Conservation (phyloP, 352 stramenopile genomes). For the Pythium phragmitis region DNA sequence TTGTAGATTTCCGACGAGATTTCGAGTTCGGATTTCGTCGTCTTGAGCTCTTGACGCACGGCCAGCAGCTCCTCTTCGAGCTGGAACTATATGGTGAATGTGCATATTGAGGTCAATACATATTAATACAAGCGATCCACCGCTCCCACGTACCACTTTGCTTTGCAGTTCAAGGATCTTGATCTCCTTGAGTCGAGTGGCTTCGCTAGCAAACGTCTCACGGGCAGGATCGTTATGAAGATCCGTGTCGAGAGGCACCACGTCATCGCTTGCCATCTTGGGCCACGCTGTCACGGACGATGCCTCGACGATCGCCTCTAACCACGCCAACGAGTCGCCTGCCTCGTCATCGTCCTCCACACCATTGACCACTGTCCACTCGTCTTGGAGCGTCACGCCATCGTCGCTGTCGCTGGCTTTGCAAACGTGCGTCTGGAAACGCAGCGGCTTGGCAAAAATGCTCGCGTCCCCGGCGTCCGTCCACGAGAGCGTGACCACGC, state of each 20-base stretch:
- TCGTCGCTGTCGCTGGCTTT: slow-evolving; percentile 21
- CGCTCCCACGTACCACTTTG: slow-evolving; percentile 35
- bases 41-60: slow-evolving; percentile 40
- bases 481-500: slow-evolving; percentile 40
- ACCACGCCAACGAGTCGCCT: slow-evolving; percentile 7
- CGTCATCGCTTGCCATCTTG: neutral
- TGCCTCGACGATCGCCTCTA: slow-evolving; percentile 11
- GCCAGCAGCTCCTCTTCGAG: slow-evolving; percentile 36
- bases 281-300: slow-evolving; percentile 2
- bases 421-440: slow-evolving; percentile 33
- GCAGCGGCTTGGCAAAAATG: slow-evolving; percentile 44
- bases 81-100: slow-evolving; percentile 12
- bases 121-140: too few species aligned
- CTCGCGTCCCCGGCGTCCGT: slow-evolving; percentile 41
- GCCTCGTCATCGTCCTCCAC: slow-evolving; percentile 15
- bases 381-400: slow-evolving; percentile 3
- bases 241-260: neutral
- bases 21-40: slow-evolving; percentile 36
- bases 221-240: neutral
- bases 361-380: slow-evolving; percentile 13
- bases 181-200: slow-evolving; percentile 1
- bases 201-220: neutral
- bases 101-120: too few species aligned
- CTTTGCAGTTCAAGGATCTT: slow-evolving; percentile 33
- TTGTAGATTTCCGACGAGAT: slow-evolving; percentile 65